Conservation (phyloP, 257 asterid genomes). For the Gentiana macrophylla region DNA sequence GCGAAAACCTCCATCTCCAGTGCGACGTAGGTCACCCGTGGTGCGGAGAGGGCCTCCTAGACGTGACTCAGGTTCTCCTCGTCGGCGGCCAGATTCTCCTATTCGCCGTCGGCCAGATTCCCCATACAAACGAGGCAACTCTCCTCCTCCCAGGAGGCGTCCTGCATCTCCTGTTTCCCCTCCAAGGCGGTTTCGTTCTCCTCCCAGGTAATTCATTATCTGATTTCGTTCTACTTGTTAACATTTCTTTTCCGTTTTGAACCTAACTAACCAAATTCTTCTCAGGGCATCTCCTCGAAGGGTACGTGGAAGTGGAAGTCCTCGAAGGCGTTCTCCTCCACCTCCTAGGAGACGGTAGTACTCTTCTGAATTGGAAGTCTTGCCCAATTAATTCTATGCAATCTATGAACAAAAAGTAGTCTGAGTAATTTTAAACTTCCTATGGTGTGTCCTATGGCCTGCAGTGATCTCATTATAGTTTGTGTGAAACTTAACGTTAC, state of each 20-base stretch:
- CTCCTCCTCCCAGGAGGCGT: slow-evolving; percentile 77
- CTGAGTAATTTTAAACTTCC: background rate
- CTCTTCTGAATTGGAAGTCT: background rate
- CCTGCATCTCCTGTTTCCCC: slow-evolving; percentile 66
- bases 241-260: slow-evolving; percentile 9
- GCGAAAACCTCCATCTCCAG: slow-evolving; percentile 59
- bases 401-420: no score
- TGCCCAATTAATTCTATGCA: background rate
- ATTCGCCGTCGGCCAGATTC: slow-evolving; percentile 59
- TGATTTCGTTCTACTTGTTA: background rate
- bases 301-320: slow-evolving; percentile 69
- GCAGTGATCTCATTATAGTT: no score
- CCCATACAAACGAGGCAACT: slow-evolving; percentile 60
- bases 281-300: slow-evolving; percentile 76
- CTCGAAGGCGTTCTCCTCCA: slow-evolving; percentile 83
- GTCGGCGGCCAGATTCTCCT: slow-evolving; percentile 50
- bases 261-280: slow-evolving; percentile 7
- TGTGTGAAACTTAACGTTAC: background rate
- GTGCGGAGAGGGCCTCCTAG: slow-evolving; percentile 81
- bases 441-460: no score
- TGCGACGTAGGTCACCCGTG: slow-evolving; percentile 75
- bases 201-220: slow-evolving; percentile 56
- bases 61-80: slow-evolving; percentile 59
- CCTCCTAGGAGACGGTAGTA: slow-evolving; percentile 83
- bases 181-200: slow-evolving; percentile 70